Base-by-base conservation (phyloP, 164 flowering plant genomes). In the Litsea cubeba region DNA sequence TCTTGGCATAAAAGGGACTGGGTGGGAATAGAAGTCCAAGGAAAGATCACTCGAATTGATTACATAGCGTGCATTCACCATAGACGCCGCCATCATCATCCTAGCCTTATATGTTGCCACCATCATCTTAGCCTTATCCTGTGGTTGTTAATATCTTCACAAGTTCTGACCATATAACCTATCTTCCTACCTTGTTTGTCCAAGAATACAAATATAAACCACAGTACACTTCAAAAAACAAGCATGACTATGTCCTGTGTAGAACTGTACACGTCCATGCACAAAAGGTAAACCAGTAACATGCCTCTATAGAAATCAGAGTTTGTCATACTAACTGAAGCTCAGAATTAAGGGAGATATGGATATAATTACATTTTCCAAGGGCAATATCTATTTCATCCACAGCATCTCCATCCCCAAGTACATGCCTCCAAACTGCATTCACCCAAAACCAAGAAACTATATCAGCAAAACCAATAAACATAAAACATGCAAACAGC, bases 341-440 rank as follows among this genome's bases (percentile, higher is more conserved):
- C 66, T 63, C 69, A 28, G 46, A 66, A 66, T 10, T 66, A 12
- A 66, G 18, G 49, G 17, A 7, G 32, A 6, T 65, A 22, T 26
- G 50, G 30, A 46, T 17, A 76, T 12, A 15, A 49, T 84, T 88
- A 95, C 99, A 93, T 86, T 93, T 93, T 65, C 97, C 97, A 62
- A 92, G 82, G 5, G 92, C 89, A 46, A 93, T 83, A 75, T 87
- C 96, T 58, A 91, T 82, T 60, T 81, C 88, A 81, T 93, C 91
- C 23, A 95, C 75, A 17, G 72, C 80, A 65, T 95, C 99, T 65
- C 80, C 80, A 65, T 81, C 79, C 74, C 94, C 97, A 71, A 95
- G 88, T 72, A 91, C 92, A 80, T 87, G 97, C 74, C 99, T 87
- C 99, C 99, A 95, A 85, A 89, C 97, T 95, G 90, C 88, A 86